phyloP scores from a whole-genome alignment of 1,139 yeast species.

The Candida mesenterica region DNA sequence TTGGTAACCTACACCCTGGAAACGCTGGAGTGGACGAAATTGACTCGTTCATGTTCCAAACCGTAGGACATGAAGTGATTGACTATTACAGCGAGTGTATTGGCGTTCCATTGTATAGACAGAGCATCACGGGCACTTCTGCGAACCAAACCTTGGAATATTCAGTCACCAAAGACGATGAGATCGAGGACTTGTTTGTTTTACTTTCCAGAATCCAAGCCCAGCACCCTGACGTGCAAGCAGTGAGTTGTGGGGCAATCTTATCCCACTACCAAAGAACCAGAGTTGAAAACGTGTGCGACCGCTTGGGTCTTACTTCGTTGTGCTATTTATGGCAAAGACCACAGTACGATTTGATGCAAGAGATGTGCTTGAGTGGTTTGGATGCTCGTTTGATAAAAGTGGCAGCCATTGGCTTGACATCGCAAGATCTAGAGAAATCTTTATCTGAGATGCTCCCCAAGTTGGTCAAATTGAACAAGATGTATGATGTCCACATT shows the following conservation, averaged over 20 bases:
- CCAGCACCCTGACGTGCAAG: slow-evolving; percentile 72
- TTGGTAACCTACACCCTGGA: slow-evolving; percentile 80
- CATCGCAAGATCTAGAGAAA: slow-evolving; percentile 63
- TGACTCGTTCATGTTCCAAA: slow-evolving; percentile 96
- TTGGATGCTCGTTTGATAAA: slow-evolving; percentile 86
- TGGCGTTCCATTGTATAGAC: slow-evolving; percentile 77
- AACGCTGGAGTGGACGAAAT: slow-evolving; percentile 53
- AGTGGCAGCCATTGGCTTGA: slow-evolving; percentile 89
- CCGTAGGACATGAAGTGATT: slow-evolving; percentile 90
- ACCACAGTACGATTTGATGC: slow-evolving; percentile 72
- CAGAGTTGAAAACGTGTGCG: slow-evolving; percentile 88
- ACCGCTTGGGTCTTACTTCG: slow-evolving; percentile 62
- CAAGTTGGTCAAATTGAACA: slow-evolving; percentile 55
- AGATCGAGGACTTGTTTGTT: slow-evolving; percentile 73
- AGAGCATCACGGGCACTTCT: slow-evolving; percentile 62
- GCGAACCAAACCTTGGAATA: slow-evolving; percentile 71
- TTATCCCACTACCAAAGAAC: slow-evolving; percentile 90
- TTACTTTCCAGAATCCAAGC: slow-evolving; percentile 48
- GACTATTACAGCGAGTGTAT: slow-evolving; percentile 65
- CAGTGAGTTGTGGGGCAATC: slow-evolving; percentile 94
- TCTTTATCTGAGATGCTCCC: slow-evolving; percentile 63
- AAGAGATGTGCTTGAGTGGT: slow-evolving; percentile 70
- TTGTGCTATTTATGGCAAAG: slow-evolving; percentile 89
- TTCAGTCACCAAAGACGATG: slow-evolving; percentile 63
- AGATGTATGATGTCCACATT: slow-evolving; percentile 75